These are phyloP conservation scores for Myriosclerotinia duriaeana DNA, from an alignment of 2,329 filamentous ascomycete species.

Conservation along the genomic window DNA sequence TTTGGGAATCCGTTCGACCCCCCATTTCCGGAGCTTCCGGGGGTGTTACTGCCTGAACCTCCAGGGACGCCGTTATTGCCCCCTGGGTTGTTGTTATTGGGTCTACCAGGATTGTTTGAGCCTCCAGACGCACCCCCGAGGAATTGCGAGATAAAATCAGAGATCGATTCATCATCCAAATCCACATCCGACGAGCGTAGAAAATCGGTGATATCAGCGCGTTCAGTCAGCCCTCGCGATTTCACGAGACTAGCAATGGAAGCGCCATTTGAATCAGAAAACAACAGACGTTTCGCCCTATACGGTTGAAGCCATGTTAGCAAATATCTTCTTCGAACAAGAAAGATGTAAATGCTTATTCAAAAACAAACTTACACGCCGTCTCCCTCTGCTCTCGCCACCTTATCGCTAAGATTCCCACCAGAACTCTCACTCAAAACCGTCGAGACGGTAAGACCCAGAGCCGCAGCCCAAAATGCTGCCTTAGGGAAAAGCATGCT, in stretches of 20 bases:
- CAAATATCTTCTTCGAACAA: no score
- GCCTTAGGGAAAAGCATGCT: slow-evolving; percentile 1
- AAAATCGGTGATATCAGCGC: background rate
- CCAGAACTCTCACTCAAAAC: slow-evolving; percentile 5
- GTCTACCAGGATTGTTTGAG: background rate
- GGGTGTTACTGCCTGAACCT: background rate
- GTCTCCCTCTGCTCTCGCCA: background rate
- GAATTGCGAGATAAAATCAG: background rate
- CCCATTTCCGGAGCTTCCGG: background rate
- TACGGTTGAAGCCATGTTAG: background rate
- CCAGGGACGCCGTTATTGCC: background rate
- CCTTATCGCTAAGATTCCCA: slow-evolving; percentile 3
- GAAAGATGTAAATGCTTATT: background rate
- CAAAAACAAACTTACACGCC: background rate
- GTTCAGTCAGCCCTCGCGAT: background rate
- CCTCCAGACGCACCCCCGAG: background rate
- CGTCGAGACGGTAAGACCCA: slow-evolving; percentile 4
- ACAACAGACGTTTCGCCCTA: background rate
- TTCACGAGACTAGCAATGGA: background rate
- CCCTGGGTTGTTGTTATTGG: background rate
- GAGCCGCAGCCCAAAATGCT: slow-evolving; percentile 6
- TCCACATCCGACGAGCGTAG: background rate
- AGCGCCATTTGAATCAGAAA: background rate
- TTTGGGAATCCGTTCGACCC: background rate
- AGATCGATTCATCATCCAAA: background rate